Conservation (phyloP, 768 basidiomycete genomes). For the Peribolospora kevripleyi region DNA sequence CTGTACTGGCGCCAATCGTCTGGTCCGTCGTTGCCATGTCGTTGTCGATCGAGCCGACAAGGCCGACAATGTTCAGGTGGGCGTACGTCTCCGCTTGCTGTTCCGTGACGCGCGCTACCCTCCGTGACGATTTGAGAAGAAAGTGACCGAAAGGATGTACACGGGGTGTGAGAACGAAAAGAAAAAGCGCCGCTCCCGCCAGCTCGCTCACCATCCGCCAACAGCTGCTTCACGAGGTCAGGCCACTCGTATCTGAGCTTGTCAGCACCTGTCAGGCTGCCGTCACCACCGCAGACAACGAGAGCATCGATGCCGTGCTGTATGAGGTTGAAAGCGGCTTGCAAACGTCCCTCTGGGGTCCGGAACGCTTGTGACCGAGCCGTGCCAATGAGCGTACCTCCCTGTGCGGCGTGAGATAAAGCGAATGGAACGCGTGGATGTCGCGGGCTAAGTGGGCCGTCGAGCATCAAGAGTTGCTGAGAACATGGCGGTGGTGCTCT, state of each 20-base stretch:
- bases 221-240: conserved; percentile 43
- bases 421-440: too few relatives aligned
- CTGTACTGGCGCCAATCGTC: conserved; percentile 89
- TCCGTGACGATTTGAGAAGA: too few relatives aligned
- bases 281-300: conserved; percentile 92
- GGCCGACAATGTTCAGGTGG: conserved; percentile 86
- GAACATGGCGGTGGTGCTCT: too few relatives aligned
- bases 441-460: too few relatives aligned
- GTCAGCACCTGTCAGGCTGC: conserved; percentile 87
- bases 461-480: too few relatives aligned
- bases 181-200: neutral
- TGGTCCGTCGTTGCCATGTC: conserved; percentile 96
- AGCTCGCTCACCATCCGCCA: conserved; percentile 29
- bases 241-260: conserved; percentile 88
- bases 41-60: conserved; percentile 97
- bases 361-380: conserved; percentile 66
- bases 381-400: conserved; percentile 83
- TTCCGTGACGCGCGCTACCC: conserved; percentile 30
- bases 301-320: conserved; percentile 93
- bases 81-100: conserved; percentile 45
- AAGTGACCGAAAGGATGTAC: too few relatives aligned
- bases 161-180: too few relatives aligned
- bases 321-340: conserved; percentile 72
- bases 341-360: conserved; percentile 61
- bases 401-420: neutral